These are phyloP conservation scores for Sclerospora graminicola DNA, from an alignment of 352 stramenopile species.

Conservation along the genomic window DNA sequence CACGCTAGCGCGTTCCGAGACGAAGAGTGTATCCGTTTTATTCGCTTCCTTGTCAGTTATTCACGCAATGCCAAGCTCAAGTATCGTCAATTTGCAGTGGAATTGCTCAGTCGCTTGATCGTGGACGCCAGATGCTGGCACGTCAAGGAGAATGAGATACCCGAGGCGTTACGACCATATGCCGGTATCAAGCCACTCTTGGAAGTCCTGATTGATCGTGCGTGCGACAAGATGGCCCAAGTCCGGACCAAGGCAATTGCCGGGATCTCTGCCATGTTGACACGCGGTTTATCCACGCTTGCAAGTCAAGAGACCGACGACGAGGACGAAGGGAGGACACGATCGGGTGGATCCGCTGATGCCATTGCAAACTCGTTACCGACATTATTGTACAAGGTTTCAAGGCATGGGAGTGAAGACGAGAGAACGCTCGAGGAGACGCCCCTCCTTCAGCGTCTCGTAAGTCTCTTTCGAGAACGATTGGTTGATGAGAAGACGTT, in stretches of 20 bases:
- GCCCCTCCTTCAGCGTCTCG: constrained; percentile 48
- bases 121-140: constrained; percentile 54
- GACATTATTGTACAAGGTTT: constrained; percentile 39
- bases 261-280: constrained; percentile 56
- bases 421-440: constrained; percentile 37
- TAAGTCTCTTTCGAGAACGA: constrained; percentile 65
- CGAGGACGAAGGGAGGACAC: constrained; percentile 19
- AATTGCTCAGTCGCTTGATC: constrained; percentile 57
- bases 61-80: constrained; percentile 63
- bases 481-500: constrained; percentile 78
- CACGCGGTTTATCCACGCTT: constrained; percentile 35
- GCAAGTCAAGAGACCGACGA: constrained; percentile 9
- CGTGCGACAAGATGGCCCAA: constrained; percentile 65
- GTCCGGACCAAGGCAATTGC: constrained; percentile 76
- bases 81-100: constrained; percentile 73
- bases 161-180: constrained; percentile 25
- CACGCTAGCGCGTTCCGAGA: constrained; percentile 24
- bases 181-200: constrained; percentile 47
- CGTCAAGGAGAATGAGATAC: constrained; percentile 24
- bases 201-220: constrained; percentile 61
- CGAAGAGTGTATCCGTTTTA: constrained; percentile 46
- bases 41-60: constrained; percentile 66
- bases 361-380: constrained; percentile 40
- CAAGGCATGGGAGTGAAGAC: constrained; percentile 17
- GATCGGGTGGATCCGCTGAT: constrained; percentile 15